Percentiles rank a stretch among this genome's conserved stretches.
Conservation (phyloP, 1,284 basidiomycete genomes). For the Retiboletus flavoniger region DNA sequence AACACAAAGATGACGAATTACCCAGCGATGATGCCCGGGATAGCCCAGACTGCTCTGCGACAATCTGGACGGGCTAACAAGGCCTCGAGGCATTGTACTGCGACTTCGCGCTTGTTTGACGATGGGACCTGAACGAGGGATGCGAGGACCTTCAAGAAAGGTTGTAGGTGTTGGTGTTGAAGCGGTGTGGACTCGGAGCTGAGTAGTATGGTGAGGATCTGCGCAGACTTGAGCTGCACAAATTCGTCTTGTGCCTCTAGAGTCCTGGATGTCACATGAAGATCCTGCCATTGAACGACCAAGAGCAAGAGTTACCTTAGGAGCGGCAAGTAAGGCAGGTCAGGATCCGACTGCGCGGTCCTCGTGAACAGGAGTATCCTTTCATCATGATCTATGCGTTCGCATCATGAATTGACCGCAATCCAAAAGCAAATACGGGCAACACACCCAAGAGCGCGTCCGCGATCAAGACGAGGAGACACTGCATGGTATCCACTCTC, state of each 20-base stretch:
- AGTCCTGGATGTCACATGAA: slow-evolving; percentile 46
- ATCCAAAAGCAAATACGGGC: not conserved
- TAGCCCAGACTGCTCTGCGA: slow-evolving; percentile 71
- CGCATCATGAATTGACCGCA: not conserved
- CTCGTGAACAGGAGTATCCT: slow-evolving; percentile 72
- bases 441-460: slow-evolving; percentile 81
- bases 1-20: slow-evolving; percentile 27
- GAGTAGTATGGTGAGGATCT: slow-evolving; percentile 86
- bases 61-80: slow-evolving; percentile 81
- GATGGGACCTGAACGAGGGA: slow-evolving; percentile 61
- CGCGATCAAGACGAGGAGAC: slow-evolving; percentile 85
- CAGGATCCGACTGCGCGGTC: slow-evolving; percentile 61
- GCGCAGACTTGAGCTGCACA: slow-evolving; percentile 84
- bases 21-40: slow-evolving; percentile 67
- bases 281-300: not conserved
- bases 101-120: slow-evolving; percentile 80
- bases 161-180: slow-evolving; percentile 58
- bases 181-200: slow-evolving; percentile 58
- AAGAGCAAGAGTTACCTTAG: slow-evolving; percentile 54
- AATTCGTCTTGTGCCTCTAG: slow-evolving; percentile 92
- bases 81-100: slow-evolving; percentile 86
- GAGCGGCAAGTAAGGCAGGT: slow-evolving; percentile 83
- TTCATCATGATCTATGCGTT: slow-evolving; percentile 67
- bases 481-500: slow-evolving; percentile 92
- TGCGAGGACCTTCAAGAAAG: slow-evolving; percentile 67